Conservation (phyloP, 257 asterid genomes). For the Leonotis leonurus region DNA sequence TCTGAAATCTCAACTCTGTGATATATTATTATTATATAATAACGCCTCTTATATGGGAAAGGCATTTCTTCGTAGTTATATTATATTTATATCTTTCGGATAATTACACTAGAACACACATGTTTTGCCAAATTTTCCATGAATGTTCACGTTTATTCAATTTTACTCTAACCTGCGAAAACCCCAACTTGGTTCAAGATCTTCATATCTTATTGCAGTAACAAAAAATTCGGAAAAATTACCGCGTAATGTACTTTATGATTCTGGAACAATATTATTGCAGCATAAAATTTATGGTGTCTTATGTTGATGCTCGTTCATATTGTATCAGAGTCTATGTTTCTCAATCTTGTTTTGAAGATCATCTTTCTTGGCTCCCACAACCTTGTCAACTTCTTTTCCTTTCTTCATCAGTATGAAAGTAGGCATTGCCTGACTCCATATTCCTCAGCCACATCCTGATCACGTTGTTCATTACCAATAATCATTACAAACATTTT, state of each 20-base stretch:
- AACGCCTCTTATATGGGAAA: constrained; percentile 11
- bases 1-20: constrained; percentile 17
- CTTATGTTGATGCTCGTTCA: no score
- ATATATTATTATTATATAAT: constrained; percentile 23
- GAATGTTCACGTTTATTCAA: no score
- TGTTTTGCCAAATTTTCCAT: no score
- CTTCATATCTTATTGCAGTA: no score
- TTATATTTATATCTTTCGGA: no score
- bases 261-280: not conserved
- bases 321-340: constrained; percentile 39
- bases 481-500: not conserved
- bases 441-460: constrained; percentile 60
- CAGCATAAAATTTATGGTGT: no score
- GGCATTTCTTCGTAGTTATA: not conserved
- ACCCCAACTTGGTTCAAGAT: no score
- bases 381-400: constrained; percentile 49
- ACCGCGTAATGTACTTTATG: no score
- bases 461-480: no score
- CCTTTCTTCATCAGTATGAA: constrained; percentile 57
- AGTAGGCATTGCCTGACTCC: constrained; percentile 66
- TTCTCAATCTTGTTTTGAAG: constrained; percentile 43
- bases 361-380: constrained; percentile 39
- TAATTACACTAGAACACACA: no score
- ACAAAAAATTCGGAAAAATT: no score
- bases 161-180: no score